Base-by-base conservation (phyloP, 2,329 filamentous ascomycete species). In the Helminthosporium solani region DNA sequence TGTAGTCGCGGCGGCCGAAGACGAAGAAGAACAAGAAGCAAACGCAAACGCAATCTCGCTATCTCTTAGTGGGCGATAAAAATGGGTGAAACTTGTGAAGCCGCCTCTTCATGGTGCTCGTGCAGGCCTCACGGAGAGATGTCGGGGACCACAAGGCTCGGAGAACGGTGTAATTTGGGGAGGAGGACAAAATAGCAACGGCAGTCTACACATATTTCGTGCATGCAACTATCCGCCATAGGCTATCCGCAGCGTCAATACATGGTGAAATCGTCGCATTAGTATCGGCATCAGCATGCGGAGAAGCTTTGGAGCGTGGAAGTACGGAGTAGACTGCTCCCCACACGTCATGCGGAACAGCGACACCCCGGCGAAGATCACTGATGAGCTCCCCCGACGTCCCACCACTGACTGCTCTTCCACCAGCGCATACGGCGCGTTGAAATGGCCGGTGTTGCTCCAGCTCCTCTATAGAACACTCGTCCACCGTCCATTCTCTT, bases 291-390 rank as follows among this genome's bases (percentile, higher is more conserved):
- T n/a, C n/a, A n/a, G n/a, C n/a, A n/a, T n/a, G n/a, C n/a, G n/a
- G n/a, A n/a, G n/a, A n/a, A 30, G 21, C 15, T 34, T 19, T 23
- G 28, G 44, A 33, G 21, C 37, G 38, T n/a, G n/a, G n/a, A n/a
- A n/a, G n/a, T n/a, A n/a, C n/a, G n/a, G n/a, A n/a, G n/a, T n/a
- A n/a, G n/a, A n/a, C n/a, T n/a, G n/a, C 19, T 21, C 46, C 49
- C 53, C 53, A 52, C 55, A 63, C 60, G 58, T 61, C 56, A 60
- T 56, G 49, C 43, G 49, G 49, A 42, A 11, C 50, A 43, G 43
- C 49, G 42, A n/a, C n/a, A 50, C 33, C 53, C 49, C 42, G 52
- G 54, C 46, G 44, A 49, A 46, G 40, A 53, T 49, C 46, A 46
- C 43, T 43, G 46, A n/a, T n/a, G n/a, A n/a, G n/a, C n/a, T n/a